phyloP scores from a whole-genome alignment of 83 land plant genomes.

The Picea abies region DNA sequence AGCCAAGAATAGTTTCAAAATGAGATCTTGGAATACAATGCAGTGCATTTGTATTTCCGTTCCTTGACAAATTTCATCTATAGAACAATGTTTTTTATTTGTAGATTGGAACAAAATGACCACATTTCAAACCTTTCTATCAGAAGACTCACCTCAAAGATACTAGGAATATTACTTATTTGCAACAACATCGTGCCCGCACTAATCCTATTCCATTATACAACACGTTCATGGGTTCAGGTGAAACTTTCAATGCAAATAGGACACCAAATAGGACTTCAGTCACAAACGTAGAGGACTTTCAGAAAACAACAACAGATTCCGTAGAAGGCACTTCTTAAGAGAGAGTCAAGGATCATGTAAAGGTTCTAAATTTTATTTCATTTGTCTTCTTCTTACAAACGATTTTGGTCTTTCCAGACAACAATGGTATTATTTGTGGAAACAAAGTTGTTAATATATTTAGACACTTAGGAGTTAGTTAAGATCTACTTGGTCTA shows the following conservation, averaged over 20 bases:
- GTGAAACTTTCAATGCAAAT: constrained; percentile 10
- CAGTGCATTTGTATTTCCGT: too few relatives aligned
- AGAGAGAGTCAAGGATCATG: too few relatives aligned
- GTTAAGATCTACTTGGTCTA: too few relatives aligned
- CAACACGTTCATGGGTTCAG: constrained; percentile 1
- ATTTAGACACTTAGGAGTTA: too few relatives aligned
- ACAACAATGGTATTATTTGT: background rate
- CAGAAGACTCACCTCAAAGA: constrained; percentile 59
- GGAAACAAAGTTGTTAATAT: background rate
- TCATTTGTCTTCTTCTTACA: background rate
- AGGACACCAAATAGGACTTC: constrained; percentile 8
- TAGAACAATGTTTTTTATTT: too few relatives aligned
- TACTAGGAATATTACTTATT: constrained; percentile 62
- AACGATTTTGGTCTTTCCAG: background rate
- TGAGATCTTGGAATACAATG: too few relatives aligned
- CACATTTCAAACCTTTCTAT: background rate
- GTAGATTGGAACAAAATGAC: too few relatives aligned
- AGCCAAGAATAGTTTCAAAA: too few relatives aligned
- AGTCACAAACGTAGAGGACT: background rate
- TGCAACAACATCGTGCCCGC: constrained; percentile 41
- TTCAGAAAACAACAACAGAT: background rate
- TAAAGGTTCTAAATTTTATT: background rate
- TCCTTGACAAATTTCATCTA: too few relatives aligned
- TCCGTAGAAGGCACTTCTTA: background rate
- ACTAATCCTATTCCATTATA: constrained; percentile 47